Base-by-base conservation (phyloP, 2,329 filamentous ascomycete species). In the Neonectria faginata region DNA sequence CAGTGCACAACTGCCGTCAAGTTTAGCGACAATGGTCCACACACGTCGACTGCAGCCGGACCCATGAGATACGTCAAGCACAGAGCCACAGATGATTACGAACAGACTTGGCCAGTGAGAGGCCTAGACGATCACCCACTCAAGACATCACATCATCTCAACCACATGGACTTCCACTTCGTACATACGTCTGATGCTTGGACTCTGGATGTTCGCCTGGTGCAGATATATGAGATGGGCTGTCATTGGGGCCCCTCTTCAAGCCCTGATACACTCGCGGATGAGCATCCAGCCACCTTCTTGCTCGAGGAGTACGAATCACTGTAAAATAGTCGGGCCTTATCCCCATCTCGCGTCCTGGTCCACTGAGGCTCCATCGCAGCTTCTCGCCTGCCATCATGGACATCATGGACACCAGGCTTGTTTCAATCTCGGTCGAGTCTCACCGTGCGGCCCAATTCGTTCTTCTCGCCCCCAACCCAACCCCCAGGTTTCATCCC, bases 341-440 rank as follows among this genome's bases (percentile, higher is more conserved):
- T 42, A 11, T 7, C 27, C 16, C 48, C 44, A 27, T 52, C 53
- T 39, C 51, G 18, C 50, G 16, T 18, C 8, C 27, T 20, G 20
- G 31, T 41, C 60, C 53, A 64, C 60, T 50, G 9, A 62, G 62
- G 65, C 65, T 54, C 54, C 62, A 60, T 66, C 52, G 48, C 67
- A 62, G 57, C 67, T 67, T 56, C 62, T 67, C 44, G 53, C 62
- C 67, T 54, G 57, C 62, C 55, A 59, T 66, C 44, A 52, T 41
- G 36, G 29, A 33, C 55, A 59, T 66, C 48, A 56, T 41, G 36
- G 29, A 33, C 18, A 36, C n/a, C 42, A 47, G 45, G 31, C 27
- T 41, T 62, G 66, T 67, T 58, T 68, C 48, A 47, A 58, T 54
- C 51, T 51, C 20, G 44, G 47, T 36, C 42, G 31, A 33, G 58